Conservation (phyloP, 371 early-diverging fungal genomes). For the Rhizopus microsporus region DNA sequence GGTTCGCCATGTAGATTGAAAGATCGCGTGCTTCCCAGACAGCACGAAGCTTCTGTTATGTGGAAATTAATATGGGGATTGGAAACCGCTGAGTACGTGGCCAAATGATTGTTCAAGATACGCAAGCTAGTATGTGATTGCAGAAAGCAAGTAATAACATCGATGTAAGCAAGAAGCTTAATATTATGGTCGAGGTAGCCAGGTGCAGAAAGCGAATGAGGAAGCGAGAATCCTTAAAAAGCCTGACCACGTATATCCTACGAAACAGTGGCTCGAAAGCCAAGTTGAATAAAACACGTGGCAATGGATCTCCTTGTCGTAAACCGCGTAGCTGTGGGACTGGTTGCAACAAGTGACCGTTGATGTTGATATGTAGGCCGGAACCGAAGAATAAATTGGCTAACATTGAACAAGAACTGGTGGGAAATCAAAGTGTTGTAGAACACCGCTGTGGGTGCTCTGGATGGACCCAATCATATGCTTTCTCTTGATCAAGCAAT, state of each 20-base stretch:
- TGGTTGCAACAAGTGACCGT: slow-evolving; percentile 13
- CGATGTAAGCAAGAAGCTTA: slow-evolving; percentile 4
- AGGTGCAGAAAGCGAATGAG: slow-evolving; percentile 9
- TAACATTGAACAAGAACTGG: background rate
- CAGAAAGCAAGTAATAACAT: slow-evolving; percentile 2
- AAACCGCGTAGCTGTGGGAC: slow-evolving; percentile 19
- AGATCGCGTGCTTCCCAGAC: slow-evolving; percentile 1
- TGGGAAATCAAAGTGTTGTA: slow-evolving; percentile 14
- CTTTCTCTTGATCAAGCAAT: slow-evolving; percentile 7
- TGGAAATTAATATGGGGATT: background rate
- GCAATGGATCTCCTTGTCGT: slow-evolving; percentile 25
- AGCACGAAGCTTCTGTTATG: slow-evolving; percentile 4
- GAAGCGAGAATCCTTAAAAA: slow-evolving; percentile 7
- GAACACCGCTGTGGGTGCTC: slow-evolving; percentile 7
- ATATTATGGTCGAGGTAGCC: background rate
- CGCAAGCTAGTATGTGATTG: background rate
- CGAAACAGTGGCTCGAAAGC: slow-evolving; percentile 27
- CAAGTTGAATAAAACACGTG: slow-evolving; percentile 23
- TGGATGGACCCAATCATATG: slow-evolving; percentile 28
- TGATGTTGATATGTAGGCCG: slow-evolving; percentile 6
- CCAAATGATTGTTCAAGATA: background rate
- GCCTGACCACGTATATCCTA: no score
- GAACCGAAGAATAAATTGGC: slow-evolving; percentile 18
- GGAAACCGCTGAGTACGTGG: background rate
- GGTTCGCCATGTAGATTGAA: no score